Evolutionary conservation across 1,139 yeast species (phyloP).

Genomic region (Scheffersomyces segobiensis): DNA sequence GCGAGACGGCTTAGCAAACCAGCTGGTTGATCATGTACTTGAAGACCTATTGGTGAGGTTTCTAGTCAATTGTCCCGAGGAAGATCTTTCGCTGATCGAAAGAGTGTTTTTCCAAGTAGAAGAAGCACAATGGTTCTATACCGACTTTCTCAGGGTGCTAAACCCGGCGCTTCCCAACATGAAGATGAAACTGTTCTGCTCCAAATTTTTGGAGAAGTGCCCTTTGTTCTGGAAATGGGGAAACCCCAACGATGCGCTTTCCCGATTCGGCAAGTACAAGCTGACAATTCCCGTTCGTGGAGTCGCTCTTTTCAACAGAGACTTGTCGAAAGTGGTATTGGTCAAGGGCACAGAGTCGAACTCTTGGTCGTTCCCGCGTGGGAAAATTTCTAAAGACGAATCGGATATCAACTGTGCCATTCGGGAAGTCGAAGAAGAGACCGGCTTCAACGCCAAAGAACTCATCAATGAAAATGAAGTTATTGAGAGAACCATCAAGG

Average conservation of each 20-base stretch:
- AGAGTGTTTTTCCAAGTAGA: slow-evolving; percentile 92
- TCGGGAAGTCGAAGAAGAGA: slow-evolving; percentile 94
- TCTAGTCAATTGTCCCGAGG: slow-evolving; percentile 87
- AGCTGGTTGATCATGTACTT: slow-evolving; percentile 71
- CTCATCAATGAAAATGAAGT: slow-evolving; percentile 69
- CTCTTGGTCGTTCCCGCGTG: slow-evolving; percentile 95
- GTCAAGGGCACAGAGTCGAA: slow-evolving; percentile 86
- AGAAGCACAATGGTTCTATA: slow-evolving; percentile 98
- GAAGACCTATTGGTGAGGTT: slow-evolving; percentile 90
- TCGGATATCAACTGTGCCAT: slow-evolving; percentile 87
- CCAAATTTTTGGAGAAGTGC: slow-evolving; percentile 69
- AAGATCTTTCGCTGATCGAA: slow-evolving; percentile 82
- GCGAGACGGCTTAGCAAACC: slow-evolving; percentile 55
- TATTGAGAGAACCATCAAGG: slow-evolving; percentile 77
- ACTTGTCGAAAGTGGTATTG: slow-evolving; percentile 68
- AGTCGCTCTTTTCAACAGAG: slow-evolving; percentile 79
- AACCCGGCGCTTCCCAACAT: slow-evolving; percentile 77
- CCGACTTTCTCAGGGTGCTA: slow-evolving; percentile 75
- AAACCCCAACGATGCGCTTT: slow-evolving; percentile 70
- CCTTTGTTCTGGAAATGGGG: slow-evolving; percentile 90
- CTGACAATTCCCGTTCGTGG: slow-evolving; percentile 95
- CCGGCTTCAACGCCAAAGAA: slow-evolving; percentile 82
- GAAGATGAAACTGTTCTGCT: slow-evolving; percentile 79
- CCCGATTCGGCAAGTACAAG: slow-evolving; percentile 81
- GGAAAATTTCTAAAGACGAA: slow-evolving; percentile 94